Evolutionary conservation across 2,329 filamentous ascomycete species (phyloP).

Genomic region (Ustulina deusta): DNA sequence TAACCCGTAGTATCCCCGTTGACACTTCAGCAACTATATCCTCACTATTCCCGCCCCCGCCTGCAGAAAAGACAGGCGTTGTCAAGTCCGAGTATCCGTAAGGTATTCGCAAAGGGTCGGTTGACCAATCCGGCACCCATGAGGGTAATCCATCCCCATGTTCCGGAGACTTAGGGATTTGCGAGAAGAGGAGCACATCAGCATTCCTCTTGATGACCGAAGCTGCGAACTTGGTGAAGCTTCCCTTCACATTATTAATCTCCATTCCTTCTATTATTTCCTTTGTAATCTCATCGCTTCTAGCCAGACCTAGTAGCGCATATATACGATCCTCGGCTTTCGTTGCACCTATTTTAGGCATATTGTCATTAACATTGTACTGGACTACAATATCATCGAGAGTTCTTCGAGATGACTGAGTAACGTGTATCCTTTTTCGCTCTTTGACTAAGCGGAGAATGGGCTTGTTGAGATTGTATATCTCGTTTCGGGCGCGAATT

Average conservation of each 20-base stretch:
- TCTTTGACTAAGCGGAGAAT: conserved; percentile 49
- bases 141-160: conserved; percentile 45
- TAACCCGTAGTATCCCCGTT: conserved; percentile 34
- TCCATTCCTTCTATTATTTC: conserved; percentile 33
- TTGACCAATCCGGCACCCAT: conserved; percentile 54
- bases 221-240: conserved; percentile 35
- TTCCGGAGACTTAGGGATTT: conserved; percentile 44
- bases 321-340: conserved; percentile 51
- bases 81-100: conserved; percentile 44
- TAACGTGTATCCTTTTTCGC: conserved; percentile 49
- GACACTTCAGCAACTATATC: conserved; percentile 27
- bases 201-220: conserved; percentile 43
- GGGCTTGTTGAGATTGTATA: conserved; percentile 43
- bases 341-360: conserved; percentile 46
- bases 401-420: conserved; percentile 22
- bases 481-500: conserved; percentile 35
- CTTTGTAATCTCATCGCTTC: conserved; percentile 37
- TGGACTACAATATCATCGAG: conserved; percentile 49
- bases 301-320: conserved; percentile 50
- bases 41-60: conserved; percentile 24
- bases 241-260: conserved; percentile 25
- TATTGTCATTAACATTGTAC: conserved; percentile 48
- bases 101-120: conserved; percentile 41
- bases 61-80: conserved; percentile 45
- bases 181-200: conserved; percentile 50